A percentile compares a stretch with the other conserved stretches of the same genome.
Conservation (phyloP, 73 alveolate species). For the Paramecium tetraurelia region DNA sequence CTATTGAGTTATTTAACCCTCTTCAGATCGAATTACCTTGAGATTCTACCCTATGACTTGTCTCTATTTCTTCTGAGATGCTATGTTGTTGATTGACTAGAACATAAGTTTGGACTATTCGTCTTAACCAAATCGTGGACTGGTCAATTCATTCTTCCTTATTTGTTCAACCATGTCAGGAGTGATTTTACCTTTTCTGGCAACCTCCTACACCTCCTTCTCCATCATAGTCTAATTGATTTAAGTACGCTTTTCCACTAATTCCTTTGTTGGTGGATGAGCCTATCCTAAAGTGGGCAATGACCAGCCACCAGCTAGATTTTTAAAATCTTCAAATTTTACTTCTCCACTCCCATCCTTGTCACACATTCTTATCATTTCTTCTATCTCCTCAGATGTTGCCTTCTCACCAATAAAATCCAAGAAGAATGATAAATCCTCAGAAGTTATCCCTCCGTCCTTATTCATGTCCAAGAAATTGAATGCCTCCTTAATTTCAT, state of each 20-base stretch:
- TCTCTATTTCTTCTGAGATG: not conserved
- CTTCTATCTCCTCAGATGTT: constrained; percentile 42
- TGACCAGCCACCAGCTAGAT: constrained; percentile 44
- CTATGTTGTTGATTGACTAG: constrained; percentile 8
- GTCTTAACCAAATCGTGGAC: constrained; percentile 12
- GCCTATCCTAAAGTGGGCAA: constrained; percentile 57
- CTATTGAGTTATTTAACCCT: not conserved
- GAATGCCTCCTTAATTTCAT: constrained; percentile 49
- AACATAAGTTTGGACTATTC: constrained; percentile 1
- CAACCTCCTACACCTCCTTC: not conserved
- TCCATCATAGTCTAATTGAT: constrained; percentile 29
- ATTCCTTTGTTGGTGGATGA: constrained; percentile 57
- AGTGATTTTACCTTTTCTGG: constrained; percentile 1
- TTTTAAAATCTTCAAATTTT: constrained; percentile 43
- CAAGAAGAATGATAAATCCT: not conserved
- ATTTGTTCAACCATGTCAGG: constrained; percentile 11
- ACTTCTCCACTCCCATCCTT: constrained; percentile 46
- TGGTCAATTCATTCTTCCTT: not conserved
- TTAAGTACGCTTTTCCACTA: constrained; percentile 24
- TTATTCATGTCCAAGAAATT: constrained; percentile 38
- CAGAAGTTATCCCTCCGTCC: constrained; percentile 25
- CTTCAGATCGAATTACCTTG: not conserved
- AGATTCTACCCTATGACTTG: not conserved
- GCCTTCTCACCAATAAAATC: constrained; percentile 55
- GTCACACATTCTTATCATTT: constrained; percentile 58